Evolutionary conservation across 2,329 filamentous ascomycete genomes (phyloP).

Genomic region (Pseudomassariella vexata): DNA sequence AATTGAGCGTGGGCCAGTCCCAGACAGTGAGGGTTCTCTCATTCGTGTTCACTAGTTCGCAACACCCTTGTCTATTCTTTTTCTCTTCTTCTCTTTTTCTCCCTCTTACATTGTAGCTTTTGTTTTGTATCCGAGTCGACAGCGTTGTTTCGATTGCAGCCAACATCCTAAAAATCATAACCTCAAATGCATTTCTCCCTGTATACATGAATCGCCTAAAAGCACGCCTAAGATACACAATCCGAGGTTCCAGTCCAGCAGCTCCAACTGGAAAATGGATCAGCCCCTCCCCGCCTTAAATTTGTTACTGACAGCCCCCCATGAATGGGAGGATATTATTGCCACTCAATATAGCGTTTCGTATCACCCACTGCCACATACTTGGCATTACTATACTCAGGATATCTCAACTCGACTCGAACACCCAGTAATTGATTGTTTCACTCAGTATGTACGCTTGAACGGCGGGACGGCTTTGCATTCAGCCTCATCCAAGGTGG

Average conservation of each 20-base stretch:
- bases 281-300: neutral
- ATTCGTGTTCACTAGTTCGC: too few species aligned
- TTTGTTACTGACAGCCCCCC: neutral
- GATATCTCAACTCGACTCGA: constrained; percentile 2
- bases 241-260: constrained; percentile 4
- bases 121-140: too few species aligned
- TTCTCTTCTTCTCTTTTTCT: too few species aligned
- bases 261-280: constrained; percentile 1
- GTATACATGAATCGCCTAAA: constrained; percentile 7
- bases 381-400: constrained; percentile 12
- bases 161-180: too few species aligned
- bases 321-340: neutral
- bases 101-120: too few species aligned
- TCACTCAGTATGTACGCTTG: constrained; percentile 78
- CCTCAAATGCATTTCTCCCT: constrained; percentile 7
- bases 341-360: constrained; percentile 5
- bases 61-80: too few species aligned
- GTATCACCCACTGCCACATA: too few species aligned
- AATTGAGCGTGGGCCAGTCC: too few species aligned
- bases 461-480: constrained; percentile 95
- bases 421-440: constrained; percentile 1
- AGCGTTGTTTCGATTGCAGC: too few species aligned
- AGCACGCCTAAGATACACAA: constrained; percentile 7
- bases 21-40: too few species aligned
- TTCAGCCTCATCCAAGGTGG: constrained; percentile 89